Base-by-base conservation (phyloP, 2,329 filamentous ascomycete species). In the Paramyrothecium roridum region DNA sequence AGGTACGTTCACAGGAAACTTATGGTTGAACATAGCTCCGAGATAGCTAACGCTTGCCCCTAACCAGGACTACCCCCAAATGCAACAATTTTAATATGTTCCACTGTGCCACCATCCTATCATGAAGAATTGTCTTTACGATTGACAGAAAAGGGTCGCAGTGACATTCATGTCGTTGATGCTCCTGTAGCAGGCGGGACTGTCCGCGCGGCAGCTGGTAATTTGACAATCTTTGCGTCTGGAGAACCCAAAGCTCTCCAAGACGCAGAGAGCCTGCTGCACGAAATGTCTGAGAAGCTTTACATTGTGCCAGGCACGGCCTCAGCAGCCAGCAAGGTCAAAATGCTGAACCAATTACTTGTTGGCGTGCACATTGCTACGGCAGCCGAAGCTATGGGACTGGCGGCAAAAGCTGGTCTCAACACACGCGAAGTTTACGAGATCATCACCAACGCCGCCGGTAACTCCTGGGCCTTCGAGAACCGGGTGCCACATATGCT, bases 201-300 rank as follows among this genome's bases (percentile, higher is more conserved):
- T 17, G 45, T 33, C n/a, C 48, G 57, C 19, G 53, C 51, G 3
- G 53, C 54, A 11, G 53, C 52, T 6, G 56, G 56, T 11, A 57
- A 43, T 11, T 37, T 57, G 23, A 54, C 54, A 13, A 86, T 89
- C 57, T 85, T 88, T 73, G 82, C 83, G 0, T 80, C 81, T 1
- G 85, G 79, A 0, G 71, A 77, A 0, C 70, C 76, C 1, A 73
- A 74, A 3, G 79, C 79, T 3, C 68, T 88, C 2, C 70, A 78
- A 48, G 76, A 76, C 40, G 82, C 80, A 0, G 75, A 76, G n/a
- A 76, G 74, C 40, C 67, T 88, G 3, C 73, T 88, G 1, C 73
- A 80, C 45, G 76, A 77, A 56, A 81, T 88, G 76, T 80, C 83
- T 1, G 76, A 75, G 37, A 86, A 86, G 60, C 68, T 88, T 4